Conservation (phyloP, 208 protist genomes). For the Angomonas deanei region DNA sequence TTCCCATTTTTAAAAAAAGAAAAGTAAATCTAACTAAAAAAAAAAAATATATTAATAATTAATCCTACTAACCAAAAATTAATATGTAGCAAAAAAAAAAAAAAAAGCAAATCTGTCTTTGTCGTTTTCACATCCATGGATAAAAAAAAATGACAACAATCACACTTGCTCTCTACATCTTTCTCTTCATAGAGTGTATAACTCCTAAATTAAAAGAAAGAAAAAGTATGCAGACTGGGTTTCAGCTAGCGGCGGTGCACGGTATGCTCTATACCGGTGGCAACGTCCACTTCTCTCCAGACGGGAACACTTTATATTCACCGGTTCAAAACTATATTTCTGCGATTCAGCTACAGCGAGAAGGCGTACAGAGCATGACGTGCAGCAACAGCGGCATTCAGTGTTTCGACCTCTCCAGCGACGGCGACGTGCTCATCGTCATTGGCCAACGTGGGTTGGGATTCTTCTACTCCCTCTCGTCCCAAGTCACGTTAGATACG, state of each 20-base stretch:
- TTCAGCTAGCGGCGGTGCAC: constrained; percentile 86
- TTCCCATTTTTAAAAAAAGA: constrained; percentile 10
- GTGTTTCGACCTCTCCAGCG: constrained; percentile 82
- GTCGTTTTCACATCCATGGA: too few relatives aligned
- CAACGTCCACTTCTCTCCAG: constrained; percentile 82
- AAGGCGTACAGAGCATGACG: constrained; percentile 63
- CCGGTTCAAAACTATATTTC: constrained; percentile 88
- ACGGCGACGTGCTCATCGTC: constrained; percentile 76
- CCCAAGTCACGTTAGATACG: constrained; percentile 82
- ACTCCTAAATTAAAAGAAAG: constrained; percentile 1
- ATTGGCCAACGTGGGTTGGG: constrained; percentile 76
- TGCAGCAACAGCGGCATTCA: constrained; percentile 88
- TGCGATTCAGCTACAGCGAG: constrained; percentile 67
- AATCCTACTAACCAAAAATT: neutral
- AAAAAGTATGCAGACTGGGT: constrained; percentile 55
- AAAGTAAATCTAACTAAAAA: constrained; percentile 7
- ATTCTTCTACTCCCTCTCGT: constrained; percentile 85
- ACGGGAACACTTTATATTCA: constrained; percentile 76
- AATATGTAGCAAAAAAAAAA: neutral
- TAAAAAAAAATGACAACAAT: too few relatives aligned
- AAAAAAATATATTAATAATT: neutral
- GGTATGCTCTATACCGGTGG: constrained; percentile 91
- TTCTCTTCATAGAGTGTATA: neutral
- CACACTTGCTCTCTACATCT: too few relatives aligned
- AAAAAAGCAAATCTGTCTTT: neutral